phyloP scores from a whole-genome alignment of 495 filamentous ascomycete genomes.

The Penicillium ucsense region DNA sequence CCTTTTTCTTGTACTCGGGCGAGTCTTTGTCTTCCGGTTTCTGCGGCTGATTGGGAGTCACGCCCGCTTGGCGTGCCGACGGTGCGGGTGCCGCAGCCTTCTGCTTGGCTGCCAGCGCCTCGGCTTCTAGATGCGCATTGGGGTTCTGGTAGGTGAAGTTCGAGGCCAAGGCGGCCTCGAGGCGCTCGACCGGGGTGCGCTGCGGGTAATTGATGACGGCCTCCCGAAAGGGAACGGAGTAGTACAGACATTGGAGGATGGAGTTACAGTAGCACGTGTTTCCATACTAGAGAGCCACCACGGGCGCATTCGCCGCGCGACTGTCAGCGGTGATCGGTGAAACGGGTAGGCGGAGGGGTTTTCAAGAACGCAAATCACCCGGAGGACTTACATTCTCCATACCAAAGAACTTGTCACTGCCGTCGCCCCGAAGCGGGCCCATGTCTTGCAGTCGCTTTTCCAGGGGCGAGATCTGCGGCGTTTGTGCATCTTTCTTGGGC shows the following conservation, averaged over 20 bases:
- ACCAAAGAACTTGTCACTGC: constrained; percentile 97
- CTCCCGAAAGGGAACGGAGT: constrained; percentile 90
- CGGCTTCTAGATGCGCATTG: constrained; percentile 30
- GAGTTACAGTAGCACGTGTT: constrained; percentile 99
- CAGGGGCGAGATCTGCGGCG: constrained; percentile 61
- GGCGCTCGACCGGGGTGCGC: constrained; percentile 46
- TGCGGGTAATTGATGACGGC: constrained; percentile 86
- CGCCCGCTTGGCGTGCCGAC: constrained; percentile 38
- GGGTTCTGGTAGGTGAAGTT: constrained; percentile 39
- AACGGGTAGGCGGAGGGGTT: not conserved
- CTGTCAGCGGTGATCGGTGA: too few relatives aligned
- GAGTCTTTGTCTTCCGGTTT: constrained; percentile 74
- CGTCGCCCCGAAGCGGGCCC: constrained; percentile 70
- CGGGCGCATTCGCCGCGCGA: not conserved
- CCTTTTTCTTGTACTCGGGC: constrained; percentile 94
- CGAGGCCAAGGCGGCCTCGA: constrained; percentile 37
- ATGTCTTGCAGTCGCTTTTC: constrained; percentile 76
- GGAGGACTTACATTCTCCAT: constrained; percentile 79
- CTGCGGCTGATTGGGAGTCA: constrained; percentile 46
- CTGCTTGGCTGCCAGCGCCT: constrained; percentile 35
- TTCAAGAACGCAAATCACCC: too few relatives aligned
- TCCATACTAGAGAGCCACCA: constrained; percentile 55
- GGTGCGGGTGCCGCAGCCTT: constrained; percentile 24
- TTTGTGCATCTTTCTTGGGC: constrained; percentile 63
- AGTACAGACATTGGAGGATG: constrained; percentile 93